Conservation (phyloP, 108 stramenopile genomes). For the Pseudonitzschia pungens region DNA sequence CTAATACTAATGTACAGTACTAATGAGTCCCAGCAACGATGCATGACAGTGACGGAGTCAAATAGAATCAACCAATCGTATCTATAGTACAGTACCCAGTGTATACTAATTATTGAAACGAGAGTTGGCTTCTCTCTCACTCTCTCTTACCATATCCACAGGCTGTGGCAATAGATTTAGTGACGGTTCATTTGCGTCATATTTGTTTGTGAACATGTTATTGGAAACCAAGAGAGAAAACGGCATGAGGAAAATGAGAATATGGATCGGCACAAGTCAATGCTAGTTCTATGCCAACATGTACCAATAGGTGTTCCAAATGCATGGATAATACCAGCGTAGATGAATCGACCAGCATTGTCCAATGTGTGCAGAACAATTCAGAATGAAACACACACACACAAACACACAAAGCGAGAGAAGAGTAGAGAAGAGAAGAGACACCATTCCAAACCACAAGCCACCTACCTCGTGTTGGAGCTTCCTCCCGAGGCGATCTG, state of each 20-base stretch:
- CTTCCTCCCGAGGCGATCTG: conserved; percentile 62
- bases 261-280: not conserved
- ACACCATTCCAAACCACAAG: not conserved
- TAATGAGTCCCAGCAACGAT: not conserved
- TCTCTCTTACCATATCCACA: conserved; percentile 19
- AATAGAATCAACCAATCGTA: not conserved
- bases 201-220: not conserved
- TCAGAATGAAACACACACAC: not conserved
- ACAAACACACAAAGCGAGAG: no score
- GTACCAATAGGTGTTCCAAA: not conserved
- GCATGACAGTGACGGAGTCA: not conserved
- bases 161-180: not conserved
- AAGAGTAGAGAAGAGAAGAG: not conserved
- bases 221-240: not conserved
- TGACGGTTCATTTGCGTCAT: not conserved
- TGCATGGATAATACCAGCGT: not conserved
- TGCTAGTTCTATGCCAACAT: not conserved
- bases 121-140: not conserved
- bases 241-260: not conserved
- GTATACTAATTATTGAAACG: not conserved
- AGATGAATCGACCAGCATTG: not conserved
- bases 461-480: conserved; percentile 49
- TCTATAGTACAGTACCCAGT: conserved; percentile 6
- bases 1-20: not conserved
- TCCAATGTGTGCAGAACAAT: not conserved